Evolutionary conservation across 345 rosid species (phyloP).

Genomic region (Noccaea caerulescens): DNA sequence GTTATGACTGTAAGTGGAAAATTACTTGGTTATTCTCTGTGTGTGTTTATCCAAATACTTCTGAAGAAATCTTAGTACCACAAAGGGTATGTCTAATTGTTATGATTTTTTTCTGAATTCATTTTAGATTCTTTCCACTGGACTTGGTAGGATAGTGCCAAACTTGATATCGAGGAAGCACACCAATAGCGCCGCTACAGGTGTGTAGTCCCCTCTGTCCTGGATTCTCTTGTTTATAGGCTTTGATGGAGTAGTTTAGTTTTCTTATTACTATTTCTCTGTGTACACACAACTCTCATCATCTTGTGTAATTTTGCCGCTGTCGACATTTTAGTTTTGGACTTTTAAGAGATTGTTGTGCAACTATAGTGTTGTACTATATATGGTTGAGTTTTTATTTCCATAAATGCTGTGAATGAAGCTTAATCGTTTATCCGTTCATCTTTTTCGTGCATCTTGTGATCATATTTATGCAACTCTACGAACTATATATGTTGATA

Average conservation of each 20-base stretch:
- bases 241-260: neutral
- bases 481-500: slow-evolving; percentile 2
- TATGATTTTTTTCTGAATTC: slow-evolving; percentile 30
- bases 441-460: neutral
- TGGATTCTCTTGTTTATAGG: neutral
- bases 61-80: slow-evolving; percentile 2
- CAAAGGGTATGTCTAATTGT: slow-evolving; percentile 7
- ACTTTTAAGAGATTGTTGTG: neutral
- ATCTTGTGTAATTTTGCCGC: neutral
- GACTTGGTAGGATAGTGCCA: slow-evolving; percentile 98
- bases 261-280: neutral
- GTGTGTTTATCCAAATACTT: neutral
- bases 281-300: too few species aligned
- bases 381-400: slow-evolving; percentile 1
- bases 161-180: slow-evolving; percentile 99
- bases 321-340: neutral
- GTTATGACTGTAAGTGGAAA: slow-evolving; percentile 87
- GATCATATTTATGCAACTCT: neutral
- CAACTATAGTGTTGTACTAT: neutral
- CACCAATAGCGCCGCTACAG: slow-evolving; percentile 97
- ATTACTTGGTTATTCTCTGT: neutral
- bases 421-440: neutral
- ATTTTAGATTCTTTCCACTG: slow-evolving; percentile 93
- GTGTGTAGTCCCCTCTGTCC: slow-evolving; percentile 44
- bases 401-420: neutral